Evolutionary conservation across 140 eudicot species (phyloP).

Genomic region (Senecio squalidus): DNA sequence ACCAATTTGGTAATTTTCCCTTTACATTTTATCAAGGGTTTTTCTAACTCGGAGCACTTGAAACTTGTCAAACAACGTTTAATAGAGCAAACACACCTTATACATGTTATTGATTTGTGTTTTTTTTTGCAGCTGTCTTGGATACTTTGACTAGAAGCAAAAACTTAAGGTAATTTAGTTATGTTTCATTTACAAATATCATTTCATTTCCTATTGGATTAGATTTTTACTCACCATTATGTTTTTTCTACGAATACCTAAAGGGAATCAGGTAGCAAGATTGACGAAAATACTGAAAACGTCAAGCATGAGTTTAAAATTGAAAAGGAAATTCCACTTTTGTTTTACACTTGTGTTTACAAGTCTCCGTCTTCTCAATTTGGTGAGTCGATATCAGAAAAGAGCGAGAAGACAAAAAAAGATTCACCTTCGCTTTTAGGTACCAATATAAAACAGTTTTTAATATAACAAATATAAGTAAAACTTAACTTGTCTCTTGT

Average conservation of each 20-base stretch:
- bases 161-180: not conserved
- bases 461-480: not conserved
- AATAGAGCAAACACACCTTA: too few species aligned
- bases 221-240: not conserved
- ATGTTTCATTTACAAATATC: not conserved
- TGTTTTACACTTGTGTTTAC: constrained; percentile 39
- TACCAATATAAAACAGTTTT: constrained; percentile 4
- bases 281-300: constrained; percentile 2
- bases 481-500: not conserved
- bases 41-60: too few species aligned
- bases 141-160: constrained; percentile 3
- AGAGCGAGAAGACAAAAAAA: not conserved
- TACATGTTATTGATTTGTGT: too few species aligned
- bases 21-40: too few species aligned
- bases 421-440: constrained; percentile 26
- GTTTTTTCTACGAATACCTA: not conserved
- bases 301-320: constrained; percentile 17
- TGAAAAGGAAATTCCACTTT: constrained; percentile 41
- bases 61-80: too few species aligned
- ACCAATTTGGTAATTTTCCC: too few species aligned
- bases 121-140: not conserved
- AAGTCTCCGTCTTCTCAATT: constrained; percentile 28
- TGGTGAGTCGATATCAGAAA: constrained; percentile 13
- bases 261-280: constrained; percentile 25
- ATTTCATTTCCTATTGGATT: not conserved